phyloP scores from a whole-genome alignment of 2,329 filamentous ascomycete genomes.

The Neobulgaria alba region DNA sequence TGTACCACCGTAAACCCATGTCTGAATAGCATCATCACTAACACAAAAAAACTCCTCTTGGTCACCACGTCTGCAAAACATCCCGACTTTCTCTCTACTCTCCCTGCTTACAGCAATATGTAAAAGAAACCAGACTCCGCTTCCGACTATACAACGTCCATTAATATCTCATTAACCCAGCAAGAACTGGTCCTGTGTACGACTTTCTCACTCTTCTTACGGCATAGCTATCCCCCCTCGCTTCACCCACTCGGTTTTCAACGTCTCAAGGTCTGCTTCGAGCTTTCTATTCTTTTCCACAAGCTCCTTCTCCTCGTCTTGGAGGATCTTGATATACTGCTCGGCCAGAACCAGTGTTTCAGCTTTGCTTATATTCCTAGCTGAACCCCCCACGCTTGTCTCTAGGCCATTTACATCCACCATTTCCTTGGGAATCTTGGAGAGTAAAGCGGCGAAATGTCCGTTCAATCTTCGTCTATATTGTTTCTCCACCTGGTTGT shows the following conservation, averaged over 20 bases:
- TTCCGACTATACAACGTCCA: too few relatives aligned
- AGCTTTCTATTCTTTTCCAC: constrained; percentile 1
- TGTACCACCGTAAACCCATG: too few relatives aligned
- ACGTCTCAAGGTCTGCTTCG: neutral
- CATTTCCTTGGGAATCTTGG: constrained; percentile 2
- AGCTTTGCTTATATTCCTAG: constrained; percentile 4
- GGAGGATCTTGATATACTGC: constrained; percentile 5
- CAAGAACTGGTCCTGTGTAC: too few relatives aligned
- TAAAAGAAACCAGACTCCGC: too few relatives aligned
- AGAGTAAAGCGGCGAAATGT: constrained; percentile 3
- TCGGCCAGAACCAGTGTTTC: constrained; percentile 7
- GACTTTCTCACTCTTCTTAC: too few relatives aligned
- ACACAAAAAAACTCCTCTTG: too few relatives aligned
- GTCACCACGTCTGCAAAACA: too few relatives aligned
- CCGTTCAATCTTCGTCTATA: constrained; percentile 4
- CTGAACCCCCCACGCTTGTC: neutral
- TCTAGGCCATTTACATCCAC: neutral
- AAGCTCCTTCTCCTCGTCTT: constrained; percentile 2
- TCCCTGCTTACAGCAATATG: too few relatives aligned
- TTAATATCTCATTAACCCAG: too few relatives aligned
- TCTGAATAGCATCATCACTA: too few relatives aligned
- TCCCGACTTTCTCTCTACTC: too few relatives aligned
- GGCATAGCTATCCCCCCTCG: constrained; percentile 2
- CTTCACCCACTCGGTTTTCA: constrained; percentile 4
- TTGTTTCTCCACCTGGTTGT: constrained; percentile 7